Percentiles rank a stretch among this genome's conserved stretches.
These are phyloP conservation scores for Cadophora luteo-olivacea DNA, from an alignment of 2,329 filamentous ascomycete genomes.

Conservation along the genomic window DNA sequence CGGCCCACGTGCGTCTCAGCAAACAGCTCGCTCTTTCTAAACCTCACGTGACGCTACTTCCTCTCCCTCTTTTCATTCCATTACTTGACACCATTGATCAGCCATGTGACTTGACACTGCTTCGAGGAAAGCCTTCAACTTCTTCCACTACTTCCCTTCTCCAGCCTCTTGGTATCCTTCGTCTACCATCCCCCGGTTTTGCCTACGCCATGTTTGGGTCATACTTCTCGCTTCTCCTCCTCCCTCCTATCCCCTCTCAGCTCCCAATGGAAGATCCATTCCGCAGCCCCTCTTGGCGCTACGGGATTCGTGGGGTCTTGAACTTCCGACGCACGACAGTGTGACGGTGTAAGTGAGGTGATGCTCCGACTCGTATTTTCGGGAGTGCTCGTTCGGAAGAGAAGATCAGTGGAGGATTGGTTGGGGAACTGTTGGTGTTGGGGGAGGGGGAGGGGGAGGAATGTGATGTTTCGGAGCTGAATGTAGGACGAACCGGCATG, in stretches of 20 bases:
- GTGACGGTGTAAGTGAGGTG: neutral
- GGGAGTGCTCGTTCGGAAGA: no score
- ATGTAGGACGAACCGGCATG: neutral
- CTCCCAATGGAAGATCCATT: neutral
- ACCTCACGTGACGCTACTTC: no score
- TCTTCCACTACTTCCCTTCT: no score
- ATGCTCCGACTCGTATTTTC: neutral
- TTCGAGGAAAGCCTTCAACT: no score
- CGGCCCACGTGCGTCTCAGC: no score
- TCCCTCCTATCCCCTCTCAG: neutral
- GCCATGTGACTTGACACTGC: no score
- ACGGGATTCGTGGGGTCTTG: neutral
- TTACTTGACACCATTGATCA: no score
- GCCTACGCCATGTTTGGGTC: neutral
- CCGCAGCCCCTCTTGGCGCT: neutral
- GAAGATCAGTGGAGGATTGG: no score
- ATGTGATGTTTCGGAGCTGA: slow-evolving; percentile 7
- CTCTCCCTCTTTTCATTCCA: no score
- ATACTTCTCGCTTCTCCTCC: neutral
- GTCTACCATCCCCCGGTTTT: neutral
- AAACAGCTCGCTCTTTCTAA: no score
- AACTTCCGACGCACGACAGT: neutral
- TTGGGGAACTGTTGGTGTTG: neutral
- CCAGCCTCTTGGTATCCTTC: no score
- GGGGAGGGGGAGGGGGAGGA: neutral